Base-by-base conservation (phyloP, 345 rosid genomes). In the Pugionium cornutum region DNA sequence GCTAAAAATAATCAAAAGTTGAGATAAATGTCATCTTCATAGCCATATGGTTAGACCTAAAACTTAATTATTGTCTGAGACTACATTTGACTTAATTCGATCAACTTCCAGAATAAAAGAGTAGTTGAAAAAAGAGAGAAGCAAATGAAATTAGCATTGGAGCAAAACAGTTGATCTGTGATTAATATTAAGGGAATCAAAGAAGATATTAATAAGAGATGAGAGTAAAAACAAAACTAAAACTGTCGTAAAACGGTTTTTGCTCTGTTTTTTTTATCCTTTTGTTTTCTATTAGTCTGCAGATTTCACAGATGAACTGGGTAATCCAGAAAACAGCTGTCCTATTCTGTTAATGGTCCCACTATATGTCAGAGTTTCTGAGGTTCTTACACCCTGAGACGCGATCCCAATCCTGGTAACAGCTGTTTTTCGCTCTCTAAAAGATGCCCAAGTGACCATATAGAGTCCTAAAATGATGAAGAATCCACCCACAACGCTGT, bases 361-460 rank as follows among this genome's bases (percentile, higher is more conserved):
- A 49, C 98, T 89, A 68, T 72, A 86, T 64, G 82, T 69, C 64
- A 83, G 77, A 1, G 96, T 85, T 58, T 92, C 89, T 0, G 85
- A 73, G 18, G 71, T n/a, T 58, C 77, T 77, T n/a, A 52, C 9
- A 28, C 76, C 64, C 28, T 79, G 81, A 31, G 84, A 66, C 35
- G 73, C 53, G 2, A 61, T 6, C 48, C 61, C 72, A 37, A 49
- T 60, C 45, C 70, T 77, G 0, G 43, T 8, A 49, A 73, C 35
- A 4, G 75, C 28, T 74, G 35, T 4, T 61, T 78, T 83, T 32
- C 61, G 75, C 51, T 86, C 98, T 69, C 80, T 69, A 57, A 83
- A 81, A 3, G 98, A 86, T 31, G 89, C 98, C 98, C 98, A 89
- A 37, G 97, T 92, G 62, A 92, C 96, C 82, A 81, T 46, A 70